A percentile compares a stretch with the other conserved stretches of the same genome.
phyloP scores from a whole-genome alignment of 2,329 filamentous ascomycete genomes.

The Magnaporthiopsis poae region DNA sequence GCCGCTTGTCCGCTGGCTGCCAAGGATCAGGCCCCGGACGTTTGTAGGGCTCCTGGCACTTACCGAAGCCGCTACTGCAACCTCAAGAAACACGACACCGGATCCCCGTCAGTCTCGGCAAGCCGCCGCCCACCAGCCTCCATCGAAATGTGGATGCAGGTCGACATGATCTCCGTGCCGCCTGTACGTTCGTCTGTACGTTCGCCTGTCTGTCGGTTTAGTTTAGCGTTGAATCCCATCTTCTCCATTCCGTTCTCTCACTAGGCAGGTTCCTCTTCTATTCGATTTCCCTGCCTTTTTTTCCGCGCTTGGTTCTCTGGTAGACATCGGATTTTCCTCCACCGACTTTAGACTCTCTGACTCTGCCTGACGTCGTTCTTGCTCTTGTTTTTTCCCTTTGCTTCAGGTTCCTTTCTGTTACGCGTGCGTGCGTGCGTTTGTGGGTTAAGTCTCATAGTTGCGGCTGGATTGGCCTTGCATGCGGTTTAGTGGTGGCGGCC shows the following conservation, averaged over 20 bases:
- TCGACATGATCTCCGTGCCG: background rate
- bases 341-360: background rate
- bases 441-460: background rate
- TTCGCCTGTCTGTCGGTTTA: background rate
- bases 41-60: background rate
- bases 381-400: background rate
- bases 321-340: background rate
- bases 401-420: background rate
- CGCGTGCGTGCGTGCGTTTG: background rate
- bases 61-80: background rate
- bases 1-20: background rate
- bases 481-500: too few relatives aligned
- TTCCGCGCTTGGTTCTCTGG: background rate
- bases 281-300: background rate
- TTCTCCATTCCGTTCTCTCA: background rate
- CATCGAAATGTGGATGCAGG: background rate
- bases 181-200: background rate
- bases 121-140: background rate
- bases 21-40: background rate
- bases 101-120: background rate
- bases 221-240: background rate
- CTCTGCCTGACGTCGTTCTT: background rate
- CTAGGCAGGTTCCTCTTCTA: background rate
- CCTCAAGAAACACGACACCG: background rate
- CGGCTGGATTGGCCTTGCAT: background rate